Conservation (phyloP, 495 filamentous ascomycete genomes). For the Trichoderma orchidacearum region DNA sequence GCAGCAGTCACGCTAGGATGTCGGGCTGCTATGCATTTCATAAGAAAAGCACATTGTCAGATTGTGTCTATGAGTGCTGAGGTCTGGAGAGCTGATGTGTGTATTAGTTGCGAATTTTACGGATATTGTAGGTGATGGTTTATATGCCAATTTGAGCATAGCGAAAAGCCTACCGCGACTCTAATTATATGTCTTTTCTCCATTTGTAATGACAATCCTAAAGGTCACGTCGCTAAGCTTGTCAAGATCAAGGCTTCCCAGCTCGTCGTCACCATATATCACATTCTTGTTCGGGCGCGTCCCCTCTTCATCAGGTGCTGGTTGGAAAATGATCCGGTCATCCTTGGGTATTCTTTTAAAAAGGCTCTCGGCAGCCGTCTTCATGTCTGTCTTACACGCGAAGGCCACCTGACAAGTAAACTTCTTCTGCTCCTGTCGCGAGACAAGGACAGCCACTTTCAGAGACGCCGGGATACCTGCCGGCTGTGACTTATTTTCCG, state of each 20-base stretch:
- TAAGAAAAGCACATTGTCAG: too few species aligned
- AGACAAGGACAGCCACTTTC: not conserved
- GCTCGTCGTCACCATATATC: not conserved
- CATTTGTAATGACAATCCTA: not conserved
- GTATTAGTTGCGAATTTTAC: too few species aligned
- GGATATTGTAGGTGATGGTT: too few species aligned
- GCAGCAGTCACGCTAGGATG: too few species aligned
- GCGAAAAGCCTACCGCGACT: too few species aligned
- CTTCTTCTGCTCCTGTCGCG: not conserved
- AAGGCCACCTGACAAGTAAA: not conserved
- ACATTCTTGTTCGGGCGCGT: not conserved
- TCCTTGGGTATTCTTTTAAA: not conserved
- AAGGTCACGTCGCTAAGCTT: not conserved
- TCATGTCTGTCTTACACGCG: not conserved
- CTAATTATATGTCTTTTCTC: too few species aligned
- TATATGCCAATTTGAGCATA: too few species aligned
- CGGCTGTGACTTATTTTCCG: not conserved
- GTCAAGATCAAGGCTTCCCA: not conserved
- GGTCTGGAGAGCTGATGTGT: too few species aligned
- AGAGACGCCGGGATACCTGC: not conserved
- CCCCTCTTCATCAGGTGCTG: not conserved
- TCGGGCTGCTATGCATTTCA: too few species aligned
- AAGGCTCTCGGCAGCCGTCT: not conserved
- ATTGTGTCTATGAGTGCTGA: too few species aligned
- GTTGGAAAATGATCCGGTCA: not conserved